Base-by-base conservation (phyloP, 2,329 filamentous ascomycete genomes). In the Ophiostoma piceae region DNA sequence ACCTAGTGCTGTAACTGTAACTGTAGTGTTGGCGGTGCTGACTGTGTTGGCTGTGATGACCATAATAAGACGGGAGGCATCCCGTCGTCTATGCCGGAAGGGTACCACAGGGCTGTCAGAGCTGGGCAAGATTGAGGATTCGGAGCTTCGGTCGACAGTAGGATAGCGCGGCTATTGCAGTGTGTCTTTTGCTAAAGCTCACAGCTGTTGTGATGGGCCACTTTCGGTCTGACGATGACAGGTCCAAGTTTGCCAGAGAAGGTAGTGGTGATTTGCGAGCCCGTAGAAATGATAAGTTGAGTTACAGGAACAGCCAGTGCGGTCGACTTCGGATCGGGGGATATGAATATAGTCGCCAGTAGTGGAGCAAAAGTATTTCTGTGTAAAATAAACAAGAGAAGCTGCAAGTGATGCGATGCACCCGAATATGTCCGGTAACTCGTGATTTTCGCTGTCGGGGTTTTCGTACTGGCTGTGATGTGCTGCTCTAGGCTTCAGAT, bases 41-140 rank as follows among this genome's bases (percentile, higher is more conserved):
- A 14, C 43, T 7, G 7, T 47, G 43, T 16, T 47, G 43, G 67
- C 16, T 66, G 16, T 41, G 32, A 57, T 66, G 22, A 22, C 19
- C 39, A 39, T 54, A 32, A 29, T 14, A 12, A 54, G 41, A 11
- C 66, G 29, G 29, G 41, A 43, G 29, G 54, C 66, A 67, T 70
- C 66, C 66, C 54, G 69, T 67, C 41, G 22, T 51, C 29, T n/a
- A 26, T 69, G 32, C 57, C 57, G 57, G 26, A 32, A 32, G 57
- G 57, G 57, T 62, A 19, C 57, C 57, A 62, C 57, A 62, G 26
- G 26, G 26, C 57, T 62, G 57, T 67, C 65, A 9, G 65, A 35
- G 39, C 26, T 67, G 22, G 65, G 65, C 26, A 16, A 41, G 22
- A 26, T 12, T 12, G 32, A 5, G 57, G 57, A 14, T 32, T 62